These are phyloP conservation scores for Diutina sp. DNA, from an alignment of 1,139 yeast species.

Conservation along the genomic window DNA sequence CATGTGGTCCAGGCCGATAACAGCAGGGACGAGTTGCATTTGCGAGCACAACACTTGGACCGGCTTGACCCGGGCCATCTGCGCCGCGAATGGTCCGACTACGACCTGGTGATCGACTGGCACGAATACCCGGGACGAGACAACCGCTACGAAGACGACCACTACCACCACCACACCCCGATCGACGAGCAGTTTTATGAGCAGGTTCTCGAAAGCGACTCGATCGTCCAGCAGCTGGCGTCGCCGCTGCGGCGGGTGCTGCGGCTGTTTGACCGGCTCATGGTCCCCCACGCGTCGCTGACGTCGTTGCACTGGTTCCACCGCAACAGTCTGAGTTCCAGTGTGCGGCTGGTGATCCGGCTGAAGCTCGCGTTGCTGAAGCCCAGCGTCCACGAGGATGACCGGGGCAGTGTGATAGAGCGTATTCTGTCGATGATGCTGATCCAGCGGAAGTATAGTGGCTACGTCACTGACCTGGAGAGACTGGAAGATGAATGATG, in stretches of 20 bases:
- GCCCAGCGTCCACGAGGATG: neutral
- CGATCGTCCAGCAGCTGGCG: neutral
- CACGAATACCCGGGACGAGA: neutral
- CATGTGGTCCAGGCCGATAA: neutral
- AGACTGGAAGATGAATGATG: neutral
- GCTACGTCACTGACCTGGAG: slow-evolving; percentile 1
- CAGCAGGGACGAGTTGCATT: neutral
- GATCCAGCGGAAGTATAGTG: slow-evolving; percentile 1
- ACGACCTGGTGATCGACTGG: neutral
- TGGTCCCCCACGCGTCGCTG: neutral
- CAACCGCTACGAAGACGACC: neutral
- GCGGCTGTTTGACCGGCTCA: neutral
- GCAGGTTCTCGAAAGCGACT: neutral
- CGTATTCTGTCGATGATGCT: neutral
- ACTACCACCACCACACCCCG: neutral
- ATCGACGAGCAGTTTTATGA: neutral
- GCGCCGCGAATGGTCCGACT: neutral
- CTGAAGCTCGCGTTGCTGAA: neutral
- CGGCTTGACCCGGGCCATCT: slow-evolving; percentile 1
- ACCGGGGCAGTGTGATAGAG: neutral
- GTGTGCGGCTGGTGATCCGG: slow-evolving; percentile 2
- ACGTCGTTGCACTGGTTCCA: neutral
- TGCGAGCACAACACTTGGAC: neutral
- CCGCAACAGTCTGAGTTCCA: neutral
- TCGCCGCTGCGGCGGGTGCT: neutral